Base-by-base conservation (phyloP, 208 protist species). In the Angomonas ambiguus region DNA sequence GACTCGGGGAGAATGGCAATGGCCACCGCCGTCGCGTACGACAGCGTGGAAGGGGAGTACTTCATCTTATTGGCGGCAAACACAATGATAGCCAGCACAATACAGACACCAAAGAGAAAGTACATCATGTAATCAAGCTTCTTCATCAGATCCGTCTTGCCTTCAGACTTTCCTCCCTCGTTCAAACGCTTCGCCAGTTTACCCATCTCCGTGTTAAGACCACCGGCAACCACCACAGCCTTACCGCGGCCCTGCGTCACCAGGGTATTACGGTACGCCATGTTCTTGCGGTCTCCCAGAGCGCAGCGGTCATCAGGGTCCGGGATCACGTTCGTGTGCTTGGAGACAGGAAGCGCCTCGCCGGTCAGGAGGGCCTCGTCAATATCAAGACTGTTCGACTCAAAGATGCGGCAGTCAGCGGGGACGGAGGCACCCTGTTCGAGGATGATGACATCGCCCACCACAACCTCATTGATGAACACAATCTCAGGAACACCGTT, bases 401-500 rank as follows among this genome's bases (percentile, higher is more conserved):
- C 80, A 38, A 99, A 76, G 33, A 98, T 66, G 28, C 99, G 69
- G 65, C 96, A 97, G 79, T 99, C 98, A 24, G 96, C 97, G 28
- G 93, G 87, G 13, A 99, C 70, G 13, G 82, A 83, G 67, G 97
- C 83, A 49, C 98, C 98, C 48, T 89, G 77, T 28, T 92, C 81
- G 8, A 99, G 72, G 51, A 87, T 76, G 22, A 99, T 76, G 49
- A 99, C 69, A 72, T 99, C 98, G 56, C 98, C 98, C 16, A 99
- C 95, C 18, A 96, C 75, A 0, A 99, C 76, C 58, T 99, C 96
- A 65, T 92, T 84, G 53, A 97, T 88, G 42, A 91, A 94, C 58
- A 99, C 87, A 41, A 93, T 82, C 41, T 81, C 69, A 0, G 80
- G 67, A 18, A 87, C 60, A n/a, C 96, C 97, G 62, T 91, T 86